Evolutionary conservation across 345 rosid genomes (phyloP).

Genomic region (Salix caprea): DNA sequence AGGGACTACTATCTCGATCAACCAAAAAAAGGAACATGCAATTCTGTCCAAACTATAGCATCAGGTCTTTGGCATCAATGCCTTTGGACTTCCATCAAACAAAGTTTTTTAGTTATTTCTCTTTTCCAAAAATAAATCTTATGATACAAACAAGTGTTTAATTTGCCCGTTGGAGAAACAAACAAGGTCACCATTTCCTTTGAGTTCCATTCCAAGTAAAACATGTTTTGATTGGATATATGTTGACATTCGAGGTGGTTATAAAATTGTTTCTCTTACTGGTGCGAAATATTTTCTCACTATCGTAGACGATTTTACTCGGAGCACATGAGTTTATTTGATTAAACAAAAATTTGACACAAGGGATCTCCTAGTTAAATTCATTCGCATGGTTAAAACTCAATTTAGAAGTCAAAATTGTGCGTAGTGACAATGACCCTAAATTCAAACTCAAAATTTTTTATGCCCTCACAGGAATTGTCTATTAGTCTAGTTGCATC

Average conservation of each 20-base stretch:
- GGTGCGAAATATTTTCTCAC: slow-evolving; percentile 1
- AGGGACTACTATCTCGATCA: too few species aligned
- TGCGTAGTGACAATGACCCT: not conserved
- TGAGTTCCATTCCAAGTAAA: not conserved
- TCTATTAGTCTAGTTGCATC: slow-evolving; percentile 1
- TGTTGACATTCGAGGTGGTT: slow-evolving; percentile 4
- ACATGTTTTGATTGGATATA: not conserved
- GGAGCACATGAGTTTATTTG: not conserved
- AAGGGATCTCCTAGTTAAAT: not conserved
- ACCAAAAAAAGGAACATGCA: too few species aligned
- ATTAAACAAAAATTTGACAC: not conserved
- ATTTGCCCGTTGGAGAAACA: slow-evolving; percentile 2
- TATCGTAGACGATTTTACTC: not conserved
- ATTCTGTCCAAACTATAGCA: too few species aligned
- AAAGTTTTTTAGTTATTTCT: too few species aligned
- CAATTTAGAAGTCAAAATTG: not conserved
- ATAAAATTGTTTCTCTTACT: not conserved
- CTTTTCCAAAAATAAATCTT: too few species aligned
- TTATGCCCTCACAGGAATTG: not conserved
- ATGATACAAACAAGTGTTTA: not conserved
- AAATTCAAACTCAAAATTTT: not conserved
- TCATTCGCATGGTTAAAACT: not conserved
- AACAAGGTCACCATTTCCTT: not conserved
- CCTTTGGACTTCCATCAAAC: too few species aligned
- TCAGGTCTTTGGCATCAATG: too few species aligned